Evolutionary conservation across 257 asterid genomes (phyloP).

Genomic region (Nyctanthes arbortristis): DNA sequence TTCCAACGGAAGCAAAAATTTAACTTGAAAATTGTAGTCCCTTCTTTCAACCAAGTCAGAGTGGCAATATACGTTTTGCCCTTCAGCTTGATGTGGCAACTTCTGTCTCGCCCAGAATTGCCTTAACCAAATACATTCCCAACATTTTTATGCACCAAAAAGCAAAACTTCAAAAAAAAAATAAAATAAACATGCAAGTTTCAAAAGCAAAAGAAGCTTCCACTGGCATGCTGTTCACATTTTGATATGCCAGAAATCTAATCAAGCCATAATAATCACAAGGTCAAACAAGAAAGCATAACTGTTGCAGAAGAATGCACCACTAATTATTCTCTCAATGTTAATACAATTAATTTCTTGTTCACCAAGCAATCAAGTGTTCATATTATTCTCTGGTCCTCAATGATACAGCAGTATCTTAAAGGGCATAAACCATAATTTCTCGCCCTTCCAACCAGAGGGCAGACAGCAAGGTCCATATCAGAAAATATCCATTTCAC

Average conservation of each 20-base stretch:
- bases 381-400: not conserved
- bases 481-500: not conserved
- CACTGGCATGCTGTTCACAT: not conserved
- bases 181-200: not conserved
- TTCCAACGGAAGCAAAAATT: conserved; percentile 12
- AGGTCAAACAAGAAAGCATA: not conserved
- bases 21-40: not conserved
- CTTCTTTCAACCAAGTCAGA: not conserved
- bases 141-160: not conserved
- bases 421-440: too few species aligned
- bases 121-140: not conserved
- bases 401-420: not conserved
- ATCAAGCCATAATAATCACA: not conserved
- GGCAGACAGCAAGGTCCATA: not conserved
- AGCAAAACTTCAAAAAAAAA: not conserved
- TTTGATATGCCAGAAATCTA: not conserved
- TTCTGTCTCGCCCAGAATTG: not conserved
- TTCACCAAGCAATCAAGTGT: not conserved
- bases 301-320: not conserved
- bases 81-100: not conserved
- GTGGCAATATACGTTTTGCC: not conserved
- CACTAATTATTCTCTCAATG: not conserved
- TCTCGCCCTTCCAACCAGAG: too few species aligned
- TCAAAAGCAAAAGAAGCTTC: not conserved
- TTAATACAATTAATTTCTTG: not conserved